Percentiles rank a stretch among this genome's conserved stretches.
Evolutionary conservation across 805 yeast genomes (phyloP).

Genomic region (Ogataea corticis): DNA sequence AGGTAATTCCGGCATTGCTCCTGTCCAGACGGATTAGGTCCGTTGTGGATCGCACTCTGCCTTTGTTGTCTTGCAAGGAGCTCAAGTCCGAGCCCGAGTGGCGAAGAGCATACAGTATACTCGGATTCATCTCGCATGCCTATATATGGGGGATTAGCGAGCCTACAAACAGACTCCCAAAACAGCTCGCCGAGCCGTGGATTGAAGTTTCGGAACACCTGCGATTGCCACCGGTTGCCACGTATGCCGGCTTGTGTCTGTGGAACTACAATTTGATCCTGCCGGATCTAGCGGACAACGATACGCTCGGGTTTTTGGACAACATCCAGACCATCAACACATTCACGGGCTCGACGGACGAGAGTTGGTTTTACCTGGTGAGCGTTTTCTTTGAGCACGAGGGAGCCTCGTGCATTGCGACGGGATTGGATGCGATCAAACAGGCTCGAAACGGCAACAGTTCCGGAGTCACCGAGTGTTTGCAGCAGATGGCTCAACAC

Average conservation of each 20-base stretch:
- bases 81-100: constrained; percentile 50
- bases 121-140: constrained; percentile 83
- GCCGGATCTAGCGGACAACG: constrained; percentile 37
- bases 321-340: constrained; percentile 79
- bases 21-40: constrained; percentile 61
- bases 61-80: constrained; percentile 50
- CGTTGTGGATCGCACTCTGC: constrained; percentile 60
- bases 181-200: constrained; percentile 70
- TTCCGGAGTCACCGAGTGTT: constrained; percentile 40
- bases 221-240: constrained; percentile 81
- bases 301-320: constrained; percentile 46
- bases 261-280: constrained; percentile 81
- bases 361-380: constrained; percentile 90
- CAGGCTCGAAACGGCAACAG: constrained; percentile 51
- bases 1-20: constrained; percentile 70
- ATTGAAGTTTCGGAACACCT: constrained; percentile 55
- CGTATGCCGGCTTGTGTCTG: constrained; percentile 82
- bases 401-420: constrained; percentile 69
- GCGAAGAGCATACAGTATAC: constrained; percentile 78
- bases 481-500: constrained; percentile 70
- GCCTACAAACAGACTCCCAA: constrained; percentile 66
- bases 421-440: constrained; percentile 67
- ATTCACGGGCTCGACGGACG: constrained; percentile 88
- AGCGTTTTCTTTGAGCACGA: constrained; percentile 82
- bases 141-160: constrained; percentile 81